Evolutionary conservation across 148 eudicot genomes (phyloP), one percentile per base, ranked within the genome.

Genomic region (Nepenthes gracilis): DNA sequence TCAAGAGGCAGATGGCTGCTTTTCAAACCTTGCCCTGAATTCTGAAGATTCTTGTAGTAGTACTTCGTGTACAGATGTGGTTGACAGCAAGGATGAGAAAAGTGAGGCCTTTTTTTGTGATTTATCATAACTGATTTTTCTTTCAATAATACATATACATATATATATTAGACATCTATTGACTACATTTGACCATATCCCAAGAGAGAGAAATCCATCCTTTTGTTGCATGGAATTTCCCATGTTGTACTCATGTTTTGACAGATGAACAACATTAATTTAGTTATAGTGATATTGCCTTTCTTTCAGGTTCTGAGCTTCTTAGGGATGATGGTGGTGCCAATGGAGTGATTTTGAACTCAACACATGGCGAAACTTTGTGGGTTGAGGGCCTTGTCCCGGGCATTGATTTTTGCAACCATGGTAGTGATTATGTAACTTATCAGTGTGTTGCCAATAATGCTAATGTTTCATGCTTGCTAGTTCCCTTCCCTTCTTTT

Each of bases 381-480:
- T 88, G 94, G 85, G 83, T 92, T 43, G 98, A 92, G 72, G 98
- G 98, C 47, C 96, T 92, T 67, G 94, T 92, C 66, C 98, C 98
- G 12, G 94, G 93, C 78, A 92, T 92, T 68, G 98, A 92, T 70
- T 92, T 92, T 71, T 88, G 98, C 85, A 92, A 92, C 75, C 98
- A 92, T 74, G 98, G 98, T 92, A 83, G 48, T 38, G 49, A 10
- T 13, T 61, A 69, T 65, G 15, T 67, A 54, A 54, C 40, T 64
- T 7, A 12, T 50, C 5, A 62, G 2, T 51, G 13, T 43, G 6
- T 8, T 0, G 45, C 45, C 8, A 40, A 8, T 40, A 40, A 3
- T 40, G 8, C 45, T 40, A 8, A 8, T 40, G 4, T 40, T 40
- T 40, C 0, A 3, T 4, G 6, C 45, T 40, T 8, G 4, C 45